Percentiles rank a stretch among this genome's conserved stretches.
Conservation (phyloP, 768 basidiomycete genomes). For the Daedaleopsis nitida region DNA sequence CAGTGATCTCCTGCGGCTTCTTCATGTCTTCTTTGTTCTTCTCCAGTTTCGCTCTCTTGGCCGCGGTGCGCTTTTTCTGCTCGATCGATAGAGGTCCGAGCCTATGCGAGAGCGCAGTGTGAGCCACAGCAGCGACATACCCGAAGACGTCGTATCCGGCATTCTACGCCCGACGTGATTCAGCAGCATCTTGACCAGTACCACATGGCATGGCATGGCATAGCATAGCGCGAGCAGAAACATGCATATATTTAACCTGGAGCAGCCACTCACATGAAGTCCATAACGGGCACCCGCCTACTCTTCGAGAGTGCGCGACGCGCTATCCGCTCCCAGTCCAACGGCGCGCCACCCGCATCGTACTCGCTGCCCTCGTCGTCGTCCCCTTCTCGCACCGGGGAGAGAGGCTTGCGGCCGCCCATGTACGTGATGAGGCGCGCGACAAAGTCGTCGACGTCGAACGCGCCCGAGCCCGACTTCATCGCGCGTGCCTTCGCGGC, state of each 20-base stretch:
- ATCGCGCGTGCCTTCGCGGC: conserved; percentile 89
- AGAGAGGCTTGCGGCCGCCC: conserved; percentile 59
- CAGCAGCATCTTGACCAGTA: too few species aligned
- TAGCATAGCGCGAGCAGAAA: too few species aligned
- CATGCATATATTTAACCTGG: too few species aligned
- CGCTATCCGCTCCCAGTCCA: conserved; percentile 89
- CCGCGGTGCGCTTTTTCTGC: conserved; percentile 69
- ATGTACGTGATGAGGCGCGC: conserved; percentile 71
- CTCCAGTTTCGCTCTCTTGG: conserved; percentile 68
- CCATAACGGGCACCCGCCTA: conserved; percentile 74
- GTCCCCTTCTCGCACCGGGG: conserved; percentile 46
- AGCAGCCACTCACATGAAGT: conserved; percentile 75
- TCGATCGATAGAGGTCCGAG: conserved; percentile 88
- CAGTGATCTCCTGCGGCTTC: conserved; percentile 78
- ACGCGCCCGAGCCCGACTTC: conserved; percentile 85
- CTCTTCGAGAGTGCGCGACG: conserved; percentile 81
- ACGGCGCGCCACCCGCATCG: conserved; percentile 37
- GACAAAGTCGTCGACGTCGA: conserved; percentile 92
- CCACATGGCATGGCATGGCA: too few species aligned
- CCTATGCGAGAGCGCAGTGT: conserved; percentile 48
- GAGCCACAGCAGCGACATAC: conserved; percentile 3
- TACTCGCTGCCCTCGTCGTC: conserved; percentile 52
- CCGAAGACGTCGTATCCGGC: background rate
- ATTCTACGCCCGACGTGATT: background rate
- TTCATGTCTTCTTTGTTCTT: conserved; percentile 69